phyloP scores from a whole-genome alignment of 306 rosid species.

The Urtica urens region DNA sequence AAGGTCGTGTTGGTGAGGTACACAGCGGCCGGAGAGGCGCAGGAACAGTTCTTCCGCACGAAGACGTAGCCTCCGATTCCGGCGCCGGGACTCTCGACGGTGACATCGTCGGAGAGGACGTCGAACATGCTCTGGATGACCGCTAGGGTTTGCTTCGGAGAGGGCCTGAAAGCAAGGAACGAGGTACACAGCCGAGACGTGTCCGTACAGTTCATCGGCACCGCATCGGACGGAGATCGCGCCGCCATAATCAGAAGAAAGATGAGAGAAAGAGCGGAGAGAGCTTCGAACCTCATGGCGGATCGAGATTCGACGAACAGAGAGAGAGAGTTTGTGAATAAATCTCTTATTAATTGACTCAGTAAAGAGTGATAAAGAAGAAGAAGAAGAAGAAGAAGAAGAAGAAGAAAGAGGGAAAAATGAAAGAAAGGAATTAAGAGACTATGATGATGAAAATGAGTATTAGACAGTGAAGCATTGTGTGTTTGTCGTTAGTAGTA shows the following conservation, averaged over 20 bases:
- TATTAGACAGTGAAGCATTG: background rate
- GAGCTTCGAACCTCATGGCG: constrained; percentile 30
- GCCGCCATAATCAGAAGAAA: constrained; percentile 19
- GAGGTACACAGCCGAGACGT: constrained; percentile 69
- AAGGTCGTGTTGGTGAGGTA: constrained; percentile 66
- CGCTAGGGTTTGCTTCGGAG: constrained; percentile 39
- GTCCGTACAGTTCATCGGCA: constrained; percentile 74
- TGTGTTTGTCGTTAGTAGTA: background rate
- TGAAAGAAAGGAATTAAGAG: constrained; percentile 37
- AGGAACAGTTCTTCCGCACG: constrained; percentile 79
- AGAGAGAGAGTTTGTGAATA: constrained; percentile 1
- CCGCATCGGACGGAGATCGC: constrained; percentile 25
- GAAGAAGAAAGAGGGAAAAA: too few relatives aligned
- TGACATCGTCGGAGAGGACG: constrained; percentile 59
- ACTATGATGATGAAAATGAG: background rate
- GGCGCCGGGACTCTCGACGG: constrained; percentile 50
- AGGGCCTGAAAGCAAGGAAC: constrained; percentile 68
- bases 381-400: too few relatives aligned
- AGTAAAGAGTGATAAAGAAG: constrained; percentile 4
- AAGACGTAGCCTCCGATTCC: constrained; percentile 48
- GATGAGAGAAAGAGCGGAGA: constrained; percentile 17
- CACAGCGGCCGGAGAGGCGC: constrained; percentile 38
- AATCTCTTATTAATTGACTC: background rate
- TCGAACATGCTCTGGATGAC: constrained; percentile 84
- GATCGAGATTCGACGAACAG: constrained; percentile 1